phyloP scores from a whole-genome alignment of 2,329 filamentous ascomycete genomes.

The Apiospora phragmitis region DNA sequence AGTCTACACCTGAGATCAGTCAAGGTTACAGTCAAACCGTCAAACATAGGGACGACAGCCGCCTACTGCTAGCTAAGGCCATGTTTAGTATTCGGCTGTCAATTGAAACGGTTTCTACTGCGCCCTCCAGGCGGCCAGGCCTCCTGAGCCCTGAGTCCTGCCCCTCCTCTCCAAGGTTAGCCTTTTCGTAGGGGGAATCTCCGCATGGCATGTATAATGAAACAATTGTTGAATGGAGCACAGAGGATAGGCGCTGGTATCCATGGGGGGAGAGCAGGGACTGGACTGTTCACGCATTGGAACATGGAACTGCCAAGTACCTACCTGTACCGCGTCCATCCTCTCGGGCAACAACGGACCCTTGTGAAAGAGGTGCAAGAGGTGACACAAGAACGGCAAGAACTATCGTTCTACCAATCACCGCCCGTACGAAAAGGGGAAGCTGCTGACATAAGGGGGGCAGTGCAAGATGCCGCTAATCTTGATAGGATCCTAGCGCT shows the following conservation, averaged over 20 bases:
- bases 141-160: neutral
- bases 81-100: neutral
- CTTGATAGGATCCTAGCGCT: neutral
- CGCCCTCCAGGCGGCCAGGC: neutral
- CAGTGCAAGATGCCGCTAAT: slow-evolving; percentile 7
- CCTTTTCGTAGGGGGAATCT: neutral
- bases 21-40: neutral
- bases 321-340: neutral
- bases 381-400: neutral
- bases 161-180: neutral
- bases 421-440: neutral
- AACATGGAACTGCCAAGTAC: neutral
- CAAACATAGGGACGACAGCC: neutral
- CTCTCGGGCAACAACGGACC: neutral
- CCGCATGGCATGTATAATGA: neutral
- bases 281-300: neutral
- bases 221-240: neutral
- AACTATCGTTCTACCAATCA: neutral
- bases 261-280: neutral
- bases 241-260: neutral
- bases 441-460: slow-evolving; percentile 1
- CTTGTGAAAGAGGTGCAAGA: neutral
- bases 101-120: neutral
- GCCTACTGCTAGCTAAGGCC: neutral
- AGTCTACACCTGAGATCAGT: neutral